phyloP scores from a whole-genome alignment of 176 grass and related monocot species.

The Melocanna baccifera region DNA sequence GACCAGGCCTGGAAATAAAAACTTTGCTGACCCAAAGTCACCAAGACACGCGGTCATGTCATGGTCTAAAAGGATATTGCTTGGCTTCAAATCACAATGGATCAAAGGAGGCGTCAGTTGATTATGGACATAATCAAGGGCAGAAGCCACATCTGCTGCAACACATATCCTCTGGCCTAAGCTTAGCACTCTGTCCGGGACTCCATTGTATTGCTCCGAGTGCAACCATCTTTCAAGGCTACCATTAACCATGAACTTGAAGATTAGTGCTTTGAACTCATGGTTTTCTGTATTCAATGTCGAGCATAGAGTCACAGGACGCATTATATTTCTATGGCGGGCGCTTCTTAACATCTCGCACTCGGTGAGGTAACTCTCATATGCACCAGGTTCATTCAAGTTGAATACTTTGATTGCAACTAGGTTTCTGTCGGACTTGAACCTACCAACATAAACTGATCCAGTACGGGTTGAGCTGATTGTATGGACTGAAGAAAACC shows the following conservation, averaged over 20 bases:
- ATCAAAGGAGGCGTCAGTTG: slow-evolving; percentile 22
- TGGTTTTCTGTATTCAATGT: neutral
- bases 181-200: neutral
- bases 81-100: slow-evolving; percentile 38
- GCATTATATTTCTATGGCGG: slow-evolving; percentile 11
- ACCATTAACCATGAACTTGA: slow-evolving; percentile 32
- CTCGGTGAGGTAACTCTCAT: slow-evolving; percentile 16
- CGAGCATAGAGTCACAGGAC: slow-evolving; percentile 13
- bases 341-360: neutral
- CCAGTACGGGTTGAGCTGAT: neutral
- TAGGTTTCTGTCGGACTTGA: neutral
- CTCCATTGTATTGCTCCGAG: neutral
- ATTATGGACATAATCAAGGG: slow-evolving; percentile 26
- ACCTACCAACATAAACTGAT: slow-evolving; percentile 30
- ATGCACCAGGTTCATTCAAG: neutral
- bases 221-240: slow-evolving; percentile 31
- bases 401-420: slow-evolving; percentile 26
- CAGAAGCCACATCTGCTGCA: slow-evolving; percentile 26
- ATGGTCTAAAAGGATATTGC: neutral
- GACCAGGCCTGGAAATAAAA: neutral
- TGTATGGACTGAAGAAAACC: slow-evolving; percentile 6
- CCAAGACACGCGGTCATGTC: slow-evolving; percentile 1
- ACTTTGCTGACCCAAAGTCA: slow-evolving; percentile 37
- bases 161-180: slow-evolving; percentile 21
- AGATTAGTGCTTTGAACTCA: slow-evolving; percentile 27